Conservation (phyloP, 257 asterid genomes). For the Nicotiana tomentosiformis region DNA sequence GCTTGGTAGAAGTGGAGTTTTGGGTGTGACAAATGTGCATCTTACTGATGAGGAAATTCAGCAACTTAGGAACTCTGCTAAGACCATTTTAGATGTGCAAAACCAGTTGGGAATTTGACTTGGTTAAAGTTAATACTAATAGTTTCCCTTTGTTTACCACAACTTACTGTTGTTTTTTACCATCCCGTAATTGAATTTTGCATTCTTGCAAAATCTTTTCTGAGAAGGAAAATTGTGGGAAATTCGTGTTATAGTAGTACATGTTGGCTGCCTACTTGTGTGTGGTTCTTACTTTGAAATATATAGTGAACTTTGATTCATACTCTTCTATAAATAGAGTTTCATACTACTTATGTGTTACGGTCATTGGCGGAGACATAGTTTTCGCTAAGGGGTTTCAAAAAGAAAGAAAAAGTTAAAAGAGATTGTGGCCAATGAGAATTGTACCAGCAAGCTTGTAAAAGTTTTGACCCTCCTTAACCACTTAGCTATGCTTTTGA, state of each 20-base stretch:
- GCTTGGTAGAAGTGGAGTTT: conserved; percentile 57
- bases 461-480: too few species aligned
- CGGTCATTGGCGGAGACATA: too few species aligned
- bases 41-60: conserved; percentile 62
- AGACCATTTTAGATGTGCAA: conserved; percentile 65
- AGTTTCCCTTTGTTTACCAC: neutral
- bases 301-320: neutral
- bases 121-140: neutral
- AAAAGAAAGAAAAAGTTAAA: too few species aligned
- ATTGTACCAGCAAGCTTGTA: too few species aligned
- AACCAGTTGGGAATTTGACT: conserved; percentile 54
- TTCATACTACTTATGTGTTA: too few species aligned
- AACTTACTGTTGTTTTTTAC: neutral
- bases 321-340: neutral
- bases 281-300: neutral
- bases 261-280: neutral
- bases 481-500: too few species aligned
- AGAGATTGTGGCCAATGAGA: too few species aligned
- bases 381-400: too few species aligned
- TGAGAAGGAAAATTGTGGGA: neutral
- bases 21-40: conserved; percentile 75
- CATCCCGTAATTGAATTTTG: neutral
- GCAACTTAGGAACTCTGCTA: conserved; percentile 62
- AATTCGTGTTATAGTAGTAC: neutral
- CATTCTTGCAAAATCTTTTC: neutral